Evolutionary conservation across 768 basidiomycete species (phyloP).

Genomic region (Amanita phalloides): DNA sequence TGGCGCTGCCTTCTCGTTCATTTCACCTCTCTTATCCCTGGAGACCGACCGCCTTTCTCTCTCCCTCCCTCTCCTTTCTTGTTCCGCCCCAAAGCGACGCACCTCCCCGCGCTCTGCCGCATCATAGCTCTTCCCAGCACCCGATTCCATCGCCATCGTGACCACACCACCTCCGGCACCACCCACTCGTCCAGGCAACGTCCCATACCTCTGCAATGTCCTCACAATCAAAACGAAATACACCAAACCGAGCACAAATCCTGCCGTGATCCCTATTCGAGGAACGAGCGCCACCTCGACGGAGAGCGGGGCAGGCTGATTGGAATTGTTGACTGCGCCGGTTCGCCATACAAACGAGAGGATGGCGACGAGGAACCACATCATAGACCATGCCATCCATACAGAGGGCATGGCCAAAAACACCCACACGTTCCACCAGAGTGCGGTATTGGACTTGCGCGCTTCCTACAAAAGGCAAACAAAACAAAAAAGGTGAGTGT

Average conservation of each 20-base stretch:
- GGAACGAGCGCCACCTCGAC: slow-evolving; percentile 32
- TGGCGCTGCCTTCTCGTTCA: not conserved
- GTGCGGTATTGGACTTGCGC: slow-evolving; percentile 23
- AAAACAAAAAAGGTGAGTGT: not conserved
- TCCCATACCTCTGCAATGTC: slow-evolving; percentile 52
- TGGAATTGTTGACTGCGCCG: slow-evolving; percentile 34
- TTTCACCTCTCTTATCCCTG: not conserved
- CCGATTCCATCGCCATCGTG: not conserved
- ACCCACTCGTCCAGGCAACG: not conserved
- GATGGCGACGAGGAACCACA: slow-evolving; percentile 52
- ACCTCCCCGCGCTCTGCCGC: not conserved
- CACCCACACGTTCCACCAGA: slow-evolving; percentile 28
- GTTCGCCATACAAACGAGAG: slow-evolving; percentile 65
- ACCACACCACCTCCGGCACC: too few relatives aligned
- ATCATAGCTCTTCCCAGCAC: not conserved
- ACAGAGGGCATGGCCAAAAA: slow-evolving; percentile 42
- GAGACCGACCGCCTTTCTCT: not conserved
- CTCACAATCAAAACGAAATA: slow-evolving; percentile 52
- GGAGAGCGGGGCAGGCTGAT: slow-evolving; percentile 24
- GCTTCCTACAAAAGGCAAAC: slow-evolving; percentile 36
- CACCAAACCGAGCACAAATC: slow-evolving; percentile 47
- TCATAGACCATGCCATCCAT: slow-evolving; percentile 71
- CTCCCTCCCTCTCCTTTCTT: not conserved
- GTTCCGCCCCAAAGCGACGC: not conserved
- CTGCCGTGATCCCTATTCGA: slow-evolving; percentile 41